Conservation (phyloP, 108 stramenopile species). For the Cyclotella distinguenda region DNA sequence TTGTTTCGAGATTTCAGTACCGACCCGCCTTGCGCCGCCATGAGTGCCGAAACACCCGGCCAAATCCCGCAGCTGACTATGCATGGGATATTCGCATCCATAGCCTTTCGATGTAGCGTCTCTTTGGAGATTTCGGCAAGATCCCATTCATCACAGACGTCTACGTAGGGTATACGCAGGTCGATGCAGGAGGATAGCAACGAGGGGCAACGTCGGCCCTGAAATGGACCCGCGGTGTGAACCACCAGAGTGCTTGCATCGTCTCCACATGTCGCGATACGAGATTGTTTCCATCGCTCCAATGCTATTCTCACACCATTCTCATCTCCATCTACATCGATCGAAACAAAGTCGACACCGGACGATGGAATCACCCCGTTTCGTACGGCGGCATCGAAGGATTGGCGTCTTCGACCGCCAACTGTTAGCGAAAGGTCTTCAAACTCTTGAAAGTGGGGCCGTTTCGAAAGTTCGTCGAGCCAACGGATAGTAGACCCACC, state of each 20-base stretch:
- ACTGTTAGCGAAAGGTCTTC: conserved; percentile 23
- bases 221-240: conserved; percentile 88
- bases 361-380: conserved; percentile 17
- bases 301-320: neutral
- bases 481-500: conserved; percentile 68
- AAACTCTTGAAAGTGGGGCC: too few species aligned
- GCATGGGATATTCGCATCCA: conserved; percentile 38
- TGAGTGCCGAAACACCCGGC: conserved; percentile 55
- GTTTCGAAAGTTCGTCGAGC: conserved; percentile 23
- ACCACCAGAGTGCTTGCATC: conserved; percentile 51
- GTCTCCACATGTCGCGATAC: too few species aligned
- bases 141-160: conserved; percentile 87
- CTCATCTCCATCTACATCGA: conserved; percentile 26
- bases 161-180: conserved; percentile 62
- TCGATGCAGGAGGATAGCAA: conserved; percentile 56
- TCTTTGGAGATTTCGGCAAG: conserved; percentile 62
- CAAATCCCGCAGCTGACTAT: conserved; percentile 59
- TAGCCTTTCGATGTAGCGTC: conserved; percentile 28
- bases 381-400: conserved; percentile 17
- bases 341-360: conserved; percentile 15
- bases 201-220: conserved; percentile 55
- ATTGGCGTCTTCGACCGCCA: conserved; percentile 10
- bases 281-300: conserved; percentile 9
- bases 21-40: conserved; percentile 40
- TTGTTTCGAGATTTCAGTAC: conserved; percentile 23